Conservation (phyloP, 257 asterid species). For the Rehmannia glutinosa region DNA sequence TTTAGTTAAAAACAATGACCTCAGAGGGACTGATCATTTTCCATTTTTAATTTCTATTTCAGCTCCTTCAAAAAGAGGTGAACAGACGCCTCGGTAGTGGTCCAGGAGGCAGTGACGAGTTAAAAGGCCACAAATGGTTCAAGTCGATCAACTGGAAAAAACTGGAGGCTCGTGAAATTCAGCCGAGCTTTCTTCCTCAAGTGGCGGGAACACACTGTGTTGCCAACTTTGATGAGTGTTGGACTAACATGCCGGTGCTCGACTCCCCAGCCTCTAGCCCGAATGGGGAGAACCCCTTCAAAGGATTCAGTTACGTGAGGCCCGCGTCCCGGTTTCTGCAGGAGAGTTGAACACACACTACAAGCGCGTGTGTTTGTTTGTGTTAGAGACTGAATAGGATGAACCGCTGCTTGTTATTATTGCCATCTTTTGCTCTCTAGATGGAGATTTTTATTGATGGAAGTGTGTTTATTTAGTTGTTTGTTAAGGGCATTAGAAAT, state of each 20-base stretch:
- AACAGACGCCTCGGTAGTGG: conserved; percentile 61
- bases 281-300: conserved; percentile 49
- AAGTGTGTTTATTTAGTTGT: not conserved
- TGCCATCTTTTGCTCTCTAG: not conserved
- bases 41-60: conserved; percentile 6
- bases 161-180: conserved; percentile 57
- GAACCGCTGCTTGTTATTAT: not conserved
- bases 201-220: conserved; percentile 62
- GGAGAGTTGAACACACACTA: conserved; percentile 5
- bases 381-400: not conserved
- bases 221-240: conserved; percentile 69
- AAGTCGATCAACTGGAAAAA: conserved; percentile 68
- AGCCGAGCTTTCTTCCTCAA: conserved; percentile 69
- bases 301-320: conserved; percentile 60
- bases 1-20: not conserved
- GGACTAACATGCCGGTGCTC: conserved; percentile 60
- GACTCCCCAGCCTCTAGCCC: conserved; percentile 77
- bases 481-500: not conserved
- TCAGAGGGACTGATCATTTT: not conserved
- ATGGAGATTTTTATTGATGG: not conserved
- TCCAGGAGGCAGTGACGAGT: conserved; percentile 44
- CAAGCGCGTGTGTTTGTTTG: not conserved
- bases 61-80: conserved; percentile 69
- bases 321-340: conserved; percentile 39
- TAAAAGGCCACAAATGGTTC: conserved; percentile 72